These are phyloP conservation scores for Microcyclospora tardicrescens DNA, from an alignment of 2,329 filamentous ascomycete species.

Conservation along the genomic window DNA sequence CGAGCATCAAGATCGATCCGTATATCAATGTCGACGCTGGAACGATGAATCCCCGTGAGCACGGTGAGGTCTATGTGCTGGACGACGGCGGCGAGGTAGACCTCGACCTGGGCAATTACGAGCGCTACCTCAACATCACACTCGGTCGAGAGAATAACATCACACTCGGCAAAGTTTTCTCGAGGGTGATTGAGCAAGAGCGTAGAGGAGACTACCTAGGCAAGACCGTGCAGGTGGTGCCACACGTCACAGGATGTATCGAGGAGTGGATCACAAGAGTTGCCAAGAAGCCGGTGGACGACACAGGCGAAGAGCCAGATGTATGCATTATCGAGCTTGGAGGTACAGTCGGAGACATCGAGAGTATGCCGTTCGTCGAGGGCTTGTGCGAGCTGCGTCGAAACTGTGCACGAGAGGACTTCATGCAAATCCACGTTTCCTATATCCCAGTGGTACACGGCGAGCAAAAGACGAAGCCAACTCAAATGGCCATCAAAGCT, in stretches of 20 bases:
- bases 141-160: constrained; percentile 86
- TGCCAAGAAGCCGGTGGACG: constrained; percentile 72
- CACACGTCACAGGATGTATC: constrained; percentile 82
- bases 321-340: constrained; percentile 74
- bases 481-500: constrained; percentile 76
- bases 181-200: constrained; percentile 69
- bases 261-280: constrained; percentile 88
- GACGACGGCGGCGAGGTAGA: constrained; percentile 70
- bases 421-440: constrained; percentile 78
- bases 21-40: constrained; percentile 69
- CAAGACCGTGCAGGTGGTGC: constrained; percentile 81
- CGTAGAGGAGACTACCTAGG: constrained; percentile 69
- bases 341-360: constrained; percentile 67
- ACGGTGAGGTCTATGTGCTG: constrained; percentile 82
- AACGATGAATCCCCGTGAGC: constrained; percentile 57
- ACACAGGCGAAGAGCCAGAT: constrained; percentile 69
- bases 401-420: constrained; percentile 62
- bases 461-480: constrained; percentile 95
- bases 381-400: constrained; percentile 68
- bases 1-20: constrained; percentile 57
- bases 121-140: constrained; percentile 69
- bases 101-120: constrained; percentile 64
- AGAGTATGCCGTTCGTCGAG: constrained; percentile 78
- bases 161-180: constrained; percentile 93
- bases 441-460: constrained; percentile 65